A percentile compares a stretch with the other conserved stretches of the same genome.
These are phyloP conservation scores for Carex pumila DNA, from an alignment of 176 grass and related monocot species.

Conservation along the genomic window DNA sequence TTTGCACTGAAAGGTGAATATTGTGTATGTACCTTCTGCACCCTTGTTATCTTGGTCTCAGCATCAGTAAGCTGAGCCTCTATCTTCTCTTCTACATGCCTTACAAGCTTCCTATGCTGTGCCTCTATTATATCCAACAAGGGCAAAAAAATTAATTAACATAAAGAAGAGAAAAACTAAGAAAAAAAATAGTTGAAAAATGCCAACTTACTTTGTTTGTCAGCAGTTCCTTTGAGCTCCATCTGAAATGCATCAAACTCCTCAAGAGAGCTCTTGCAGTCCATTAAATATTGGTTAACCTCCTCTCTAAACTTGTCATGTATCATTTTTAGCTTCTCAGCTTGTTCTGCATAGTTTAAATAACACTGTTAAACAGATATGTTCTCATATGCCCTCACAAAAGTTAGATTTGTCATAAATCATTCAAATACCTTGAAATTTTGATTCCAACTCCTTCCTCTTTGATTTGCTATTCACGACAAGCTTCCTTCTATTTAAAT, in stretches of 20 bases:
- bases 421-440: slow-evolving; percentile 61
- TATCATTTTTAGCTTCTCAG: slow-evolving; percentile 57
- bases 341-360: slow-evolving; percentile 49
- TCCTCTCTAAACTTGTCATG: slow-evolving; percentile 86
- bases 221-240: slow-evolving; percentile 70
- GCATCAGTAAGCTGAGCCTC: slow-evolving; percentile 53
- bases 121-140: slow-evolving; percentile 37
- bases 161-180: background rate
- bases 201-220: slow-evolving; percentile 67
- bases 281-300: slow-evolving; percentile 54
- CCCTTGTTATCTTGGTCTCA: slow-evolving; percentile 49
- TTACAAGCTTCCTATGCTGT: slow-evolving; percentile 64
- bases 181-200: background rate
- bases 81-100: slow-evolving; percentile 54
- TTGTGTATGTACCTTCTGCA: slow-evolving; percentile 50
- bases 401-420: slow-evolving; percentile 19
- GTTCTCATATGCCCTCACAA: background rate
- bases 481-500: slow-evolving; percentile 59
- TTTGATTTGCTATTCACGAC: slow-evolving; percentile 59
- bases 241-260: slow-evolving; percentile 61
- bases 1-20: background rate
- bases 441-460: slow-evolving; percentile 75
- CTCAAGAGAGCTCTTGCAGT: slow-evolving; percentile 54
- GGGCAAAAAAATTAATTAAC: slow-evolving; percentile 1
- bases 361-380: slow-evolving; percentile 4